Evolutionary conservation across 1,139 yeast genomes (phyloP), one percentile per base, ranked within the genome.

Genomic region (Scheffersomyces illinoinensis): DNA sequence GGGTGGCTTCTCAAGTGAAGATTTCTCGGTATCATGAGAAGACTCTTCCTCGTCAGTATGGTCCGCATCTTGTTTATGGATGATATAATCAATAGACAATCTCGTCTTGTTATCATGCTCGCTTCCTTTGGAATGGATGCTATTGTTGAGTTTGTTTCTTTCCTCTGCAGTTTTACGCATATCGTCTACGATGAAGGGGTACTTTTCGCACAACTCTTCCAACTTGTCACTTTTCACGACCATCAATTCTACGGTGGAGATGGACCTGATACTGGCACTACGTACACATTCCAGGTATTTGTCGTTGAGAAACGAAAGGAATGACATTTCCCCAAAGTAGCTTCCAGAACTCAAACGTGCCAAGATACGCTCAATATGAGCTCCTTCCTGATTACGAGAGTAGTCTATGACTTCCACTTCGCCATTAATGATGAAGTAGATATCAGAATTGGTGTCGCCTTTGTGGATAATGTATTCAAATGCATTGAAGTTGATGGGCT

Each of bases 241-340:
- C 57, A 89, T 75, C 52, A 89, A 78, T 58, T 87, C 90, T 23
- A 86, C 85, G 24, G 82, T 79, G 1, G 88, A 77, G 12, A 88
- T 83, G 0, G 91, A 79, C 57, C 93, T 76, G 47, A 89, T 85
- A 56, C 85, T 84, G 0, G 93, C 93, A 52, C 87, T 82, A 62
- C 93, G 73, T 47, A 69, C 71, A 26, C 64, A 66, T 23, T 65
- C 66, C 17, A 66, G 64, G 18, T 69, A 69, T 14, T 71, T 66
- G 49, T 74, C 71, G 14, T 80, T 74, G 24, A 88, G 71, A 46
- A 83, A 78, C 4, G 85, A 77, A 51, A 89, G 72, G 66, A 89
- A 89, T 0, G 91, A 85, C 87, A 89, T 86, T 70, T 89, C 95
- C 26, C 96, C 96, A 73, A 90, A 88, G 70, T 87, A 89, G 52